phyloP scores from a whole-genome alignment of 148 eudicot species.

The Cornus suecica region DNA sequence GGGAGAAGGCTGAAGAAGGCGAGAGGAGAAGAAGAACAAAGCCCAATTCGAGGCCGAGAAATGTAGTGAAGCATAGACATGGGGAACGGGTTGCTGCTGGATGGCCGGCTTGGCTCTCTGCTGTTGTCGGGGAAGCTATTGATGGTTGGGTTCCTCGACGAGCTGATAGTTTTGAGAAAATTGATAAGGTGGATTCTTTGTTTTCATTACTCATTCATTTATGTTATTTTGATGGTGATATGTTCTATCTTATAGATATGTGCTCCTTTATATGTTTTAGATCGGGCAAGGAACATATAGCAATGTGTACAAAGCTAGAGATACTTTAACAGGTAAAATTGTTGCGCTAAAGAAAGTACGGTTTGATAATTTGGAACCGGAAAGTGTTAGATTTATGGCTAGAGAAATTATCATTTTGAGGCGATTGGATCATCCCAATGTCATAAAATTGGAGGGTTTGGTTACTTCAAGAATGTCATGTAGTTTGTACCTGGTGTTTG shows the following conservation, averaged over 20 bases:
- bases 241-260: background rate
- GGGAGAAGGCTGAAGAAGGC: slow-evolving; percentile 44
- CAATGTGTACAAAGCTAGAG: slow-evolving; percentile 96
- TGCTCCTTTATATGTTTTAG: slow-evolving; percentile 25
- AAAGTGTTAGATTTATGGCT: slow-evolving; percentile 94
- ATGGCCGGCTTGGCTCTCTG: slow-evolving; percentile 95
- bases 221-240: background rate
- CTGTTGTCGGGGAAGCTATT: slow-evolving; percentile 86
- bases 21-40: slow-evolving; percentile 68
- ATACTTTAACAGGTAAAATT: slow-evolving; percentile 70
- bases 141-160: slow-evolving; percentile 97
- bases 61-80: slow-evolving; percentile 54
- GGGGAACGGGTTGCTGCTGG: slow-evolving; percentile 99
- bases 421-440: slow-evolving; percentile 85
- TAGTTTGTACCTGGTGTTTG: slow-evolving; percentile 89
- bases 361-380: slow-evolving; percentile 90
- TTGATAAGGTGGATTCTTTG: slow-evolving; percentile 65
- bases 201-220: background rate
- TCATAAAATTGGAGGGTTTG: slow-evolving; percentile 83
- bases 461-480: slow-evolving; percentile 96
- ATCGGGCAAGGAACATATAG: slow-evolving; percentile 97
- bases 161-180: slow-evolving; percentile 89
- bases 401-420: slow-evolving; percentile 87
- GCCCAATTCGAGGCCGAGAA: slow-evolving; percentile 68
- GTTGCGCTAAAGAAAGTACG: slow-evolving; percentile 93